Percentiles rank a stretch among this genome's conserved stretches.
Conservation (phyloP, 352 stramenopile species). For the Globisporangium orthogonon region DNA sequence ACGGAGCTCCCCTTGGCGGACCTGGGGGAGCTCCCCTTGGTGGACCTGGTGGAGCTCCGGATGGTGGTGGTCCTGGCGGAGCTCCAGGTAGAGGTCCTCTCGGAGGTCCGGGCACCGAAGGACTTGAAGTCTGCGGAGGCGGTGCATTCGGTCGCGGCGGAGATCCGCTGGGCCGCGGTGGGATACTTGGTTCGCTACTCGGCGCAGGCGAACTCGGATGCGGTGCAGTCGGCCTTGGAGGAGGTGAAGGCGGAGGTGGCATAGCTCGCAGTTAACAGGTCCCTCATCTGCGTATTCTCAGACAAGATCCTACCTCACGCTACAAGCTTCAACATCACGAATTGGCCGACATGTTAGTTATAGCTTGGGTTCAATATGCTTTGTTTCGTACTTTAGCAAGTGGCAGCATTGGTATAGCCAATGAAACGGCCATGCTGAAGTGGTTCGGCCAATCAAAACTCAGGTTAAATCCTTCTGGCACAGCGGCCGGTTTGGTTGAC, state of each 20-base stretch:
- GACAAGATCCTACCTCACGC: no score
- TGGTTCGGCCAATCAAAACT: no score
- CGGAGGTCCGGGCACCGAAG: slow-evolving; percentile 16
- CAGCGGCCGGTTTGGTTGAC: no score
- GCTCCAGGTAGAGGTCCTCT: slow-evolving; percentile 7
- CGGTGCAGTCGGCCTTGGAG: slow-evolving; percentile 7
- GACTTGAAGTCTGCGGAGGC: slow-evolving; percentile 1
- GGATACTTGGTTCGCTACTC: neutral
- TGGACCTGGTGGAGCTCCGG: slow-evolving; percentile 6
- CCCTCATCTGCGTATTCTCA: no score
- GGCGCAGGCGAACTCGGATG: neutral
- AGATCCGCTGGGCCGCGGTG: neutral
- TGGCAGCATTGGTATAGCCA: no score
- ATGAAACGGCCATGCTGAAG: no score
- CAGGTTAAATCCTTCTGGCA: no score
- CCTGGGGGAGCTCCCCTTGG: slow-evolving; percentile 14
- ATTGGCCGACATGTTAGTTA: no score
- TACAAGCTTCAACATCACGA: no score
- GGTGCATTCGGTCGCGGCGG: neutral
- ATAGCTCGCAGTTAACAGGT: neutral
- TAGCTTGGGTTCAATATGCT: no score
- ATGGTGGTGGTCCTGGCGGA: neutral
- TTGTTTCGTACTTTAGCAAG: no score
- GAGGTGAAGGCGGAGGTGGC: slow-evolving; percentile 19
- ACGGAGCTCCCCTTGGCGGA: slow-evolving; percentile 16